A percentile compares a stretch with the other conserved stretches of the same genome.
Conservation (phyloP, 306 rosid species). For the Rosa rugosa region DNA sequence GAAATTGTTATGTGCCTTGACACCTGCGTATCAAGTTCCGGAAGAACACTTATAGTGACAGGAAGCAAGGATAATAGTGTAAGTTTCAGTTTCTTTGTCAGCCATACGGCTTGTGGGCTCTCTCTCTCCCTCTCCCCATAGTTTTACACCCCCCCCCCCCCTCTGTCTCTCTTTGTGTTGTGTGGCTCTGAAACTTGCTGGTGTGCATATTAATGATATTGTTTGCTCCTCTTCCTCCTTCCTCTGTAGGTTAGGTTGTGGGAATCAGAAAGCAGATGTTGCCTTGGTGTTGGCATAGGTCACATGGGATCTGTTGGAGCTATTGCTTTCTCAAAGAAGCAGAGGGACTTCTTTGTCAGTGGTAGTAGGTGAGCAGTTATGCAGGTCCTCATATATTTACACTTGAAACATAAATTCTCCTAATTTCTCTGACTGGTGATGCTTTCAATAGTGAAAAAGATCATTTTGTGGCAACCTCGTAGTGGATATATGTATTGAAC, state of each 20-base stretch:
- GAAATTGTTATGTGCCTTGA: constrained; percentile 81
- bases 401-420: not conserved
- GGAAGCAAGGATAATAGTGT: constrained; percentile 95
- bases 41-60: constrained; percentile 64
- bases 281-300: constrained; percentile 81
- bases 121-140: not conserved
- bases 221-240: constrained; percentile 25
- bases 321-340: constrained; percentile 75
- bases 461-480: not conserved
- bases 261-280: constrained; percentile 76
- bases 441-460: not conserved
- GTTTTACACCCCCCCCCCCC: not conserved
- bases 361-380: constrained; percentile 79
- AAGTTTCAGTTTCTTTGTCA: constrained; percentile 38
- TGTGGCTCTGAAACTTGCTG: not conserved
- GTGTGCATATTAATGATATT: not conserved
- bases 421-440: not conserved
- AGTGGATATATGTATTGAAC: constrained; percentile 5
- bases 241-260: constrained; percentile 79
- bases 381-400: not conserved
- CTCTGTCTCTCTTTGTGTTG: too few species aligned
- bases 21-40: constrained; percentile 79
- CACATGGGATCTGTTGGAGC: constrained; percentile 96
- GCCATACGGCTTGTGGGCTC: not conserved
- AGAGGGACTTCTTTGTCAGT: constrained; percentile 78